Evolutionary conservation across 176 grass and related monocot genomes (phyloP).

Genomic region (Juncus inflexus): DNA sequence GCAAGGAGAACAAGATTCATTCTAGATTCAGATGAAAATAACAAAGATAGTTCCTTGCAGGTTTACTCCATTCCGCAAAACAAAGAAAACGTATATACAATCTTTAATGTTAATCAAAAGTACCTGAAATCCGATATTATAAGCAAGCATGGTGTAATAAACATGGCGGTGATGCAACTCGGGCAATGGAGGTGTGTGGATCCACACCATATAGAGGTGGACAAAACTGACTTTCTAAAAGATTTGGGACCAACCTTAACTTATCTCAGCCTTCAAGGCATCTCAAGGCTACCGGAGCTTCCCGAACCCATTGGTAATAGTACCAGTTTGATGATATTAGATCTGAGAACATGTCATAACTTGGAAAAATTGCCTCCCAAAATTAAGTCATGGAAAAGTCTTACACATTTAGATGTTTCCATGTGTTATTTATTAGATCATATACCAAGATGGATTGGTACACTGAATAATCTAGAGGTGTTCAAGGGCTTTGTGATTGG

Average conservation of each 20-base stretch:
- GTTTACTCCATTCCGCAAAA: not conserved
- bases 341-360: slow-evolving; percentile 81
- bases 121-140: slow-evolving; percentile 9
- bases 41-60: no score
- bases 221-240: slow-evolving; percentile 28
- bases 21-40: no score
- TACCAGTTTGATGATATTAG: slow-evolving; percentile 49
- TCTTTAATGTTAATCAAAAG: slow-evolving; percentile 6
- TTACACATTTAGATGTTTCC: slow-evolving; percentile 66
- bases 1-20: slow-evolving; percentile 6
- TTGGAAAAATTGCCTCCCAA: slow-evolving; percentile 43
- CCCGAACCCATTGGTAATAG: slow-evolving; percentile 43
- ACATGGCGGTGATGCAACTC: slow-evolving; percentile 2
- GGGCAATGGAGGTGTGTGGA: slow-evolving; percentile 7
- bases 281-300: slow-evolving; percentile 48
- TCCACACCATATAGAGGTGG: not conserved
- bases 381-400: slow-evolving; percentile 35
- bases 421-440: slow-evolving; percentile 66
- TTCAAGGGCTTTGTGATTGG: slow-evolving; percentile 71
- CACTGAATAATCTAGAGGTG: slow-evolving; percentile 53
- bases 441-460: slow-evolving; percentile 42
- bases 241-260: slow-evolving; percentile 42
- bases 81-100: not conserved
- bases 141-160: not conserved
- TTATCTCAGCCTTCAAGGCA: slow-evolving; percentile 53